Evolutionary conservation across 1,139 yeast genomes (phyloP), one percentile per base, ranked within the genome.

Genomic region (Geotrichum reessii): DNA sequence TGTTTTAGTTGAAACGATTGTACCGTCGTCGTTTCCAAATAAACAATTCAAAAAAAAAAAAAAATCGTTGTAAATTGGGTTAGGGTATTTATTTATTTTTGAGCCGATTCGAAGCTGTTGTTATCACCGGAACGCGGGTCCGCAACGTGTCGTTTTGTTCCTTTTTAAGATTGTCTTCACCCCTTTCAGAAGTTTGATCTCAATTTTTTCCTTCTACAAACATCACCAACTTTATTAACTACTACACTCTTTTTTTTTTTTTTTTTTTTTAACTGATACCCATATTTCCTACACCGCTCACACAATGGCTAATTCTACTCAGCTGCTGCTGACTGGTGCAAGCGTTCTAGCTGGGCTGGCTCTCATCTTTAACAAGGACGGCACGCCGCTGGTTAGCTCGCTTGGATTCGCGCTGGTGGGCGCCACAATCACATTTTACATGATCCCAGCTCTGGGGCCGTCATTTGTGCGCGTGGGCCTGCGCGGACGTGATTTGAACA

Each of bases 401-500:
- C 48, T 80, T 12, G 93, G 91, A 4, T 85, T 90, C 69, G 79
- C 86, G 1, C 72, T 86, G 2, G 65, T 86, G 14, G 96, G 95
- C 0, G 87, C 82, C 68, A 71, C 81, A 11, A 74, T 79, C 42
- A 84, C 92, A 3, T 74, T 77, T 60, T 72, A 74, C 58, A 70
- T 90, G 63, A 85, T 91, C 44, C 97, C 97, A 0, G 73, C 78
- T 46, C 79, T 87, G 17, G 80, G 85, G 0, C 78, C 82, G 0
- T 78, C 84, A 56, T 90, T 95, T 71, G 79, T 87, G 44, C 79
- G 80, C 60, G 83, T 87, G 50, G 99, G 99, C 0, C 78, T 93
- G 25, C 82, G 77, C 63, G 99, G 99, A 7, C 83, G 80, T 63
- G 99, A 93, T 69, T 67, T 90, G 70, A 84, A 91, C 55, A 93